Evolutionary conservation across 2,329 filamentous ascomycete genomes (phyloP).

Genomic region (Zymoseptoria pseudotritici): DNA sequence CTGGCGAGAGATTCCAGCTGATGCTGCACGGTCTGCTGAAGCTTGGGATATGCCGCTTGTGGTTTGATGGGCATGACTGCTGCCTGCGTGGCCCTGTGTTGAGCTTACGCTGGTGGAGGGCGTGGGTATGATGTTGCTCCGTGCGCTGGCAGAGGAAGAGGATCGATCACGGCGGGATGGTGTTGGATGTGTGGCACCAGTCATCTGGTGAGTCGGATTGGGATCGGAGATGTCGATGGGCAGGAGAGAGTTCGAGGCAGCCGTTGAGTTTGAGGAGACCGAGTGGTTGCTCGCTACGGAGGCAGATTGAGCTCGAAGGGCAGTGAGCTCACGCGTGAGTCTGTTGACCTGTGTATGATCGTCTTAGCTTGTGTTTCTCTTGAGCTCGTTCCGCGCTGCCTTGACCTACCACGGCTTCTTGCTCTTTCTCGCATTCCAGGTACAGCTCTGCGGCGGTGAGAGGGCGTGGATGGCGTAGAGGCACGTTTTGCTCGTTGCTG

Average conservation of each 20-base stretch:
- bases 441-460: conserved; percentile 85
- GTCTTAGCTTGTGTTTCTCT: background rate
- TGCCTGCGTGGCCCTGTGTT: conserved; percentile 18
- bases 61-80: conserved; percentile 12
- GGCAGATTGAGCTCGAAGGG: conserved; percentile 63
- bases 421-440: conserved; percentile 84
- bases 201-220: conserved; percentile 38
- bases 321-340: conserved; percentile 76
- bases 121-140: conserved; percentile 19
- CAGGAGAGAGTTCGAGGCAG: conserved; percentile 38
- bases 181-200: conserved; percentile 46
- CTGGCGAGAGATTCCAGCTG: conserved; percentile 27
- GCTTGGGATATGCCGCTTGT: conserved; percentile 28
- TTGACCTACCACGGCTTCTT: conserved; percentile 73
- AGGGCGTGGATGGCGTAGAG: conserved; percentile 77
- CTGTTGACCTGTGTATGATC: conserved; percentile 65
- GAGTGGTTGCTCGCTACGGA: conserved; percentile 52
- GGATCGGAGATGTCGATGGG: conserved; percentile 41
- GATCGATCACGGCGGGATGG: conserved; percentile 45
- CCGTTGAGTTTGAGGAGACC: conserved; percentile 48
- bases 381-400: background rate
- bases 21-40: conserved; percentile 29
- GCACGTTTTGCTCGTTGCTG: conserved; percentile 34
- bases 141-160: conserved; percentile 23
- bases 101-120: conserved; percentile 18